Conservation (phyloP, 2,329 filamentous ascomycete species). For the Claviceps spartinae region DNA sequence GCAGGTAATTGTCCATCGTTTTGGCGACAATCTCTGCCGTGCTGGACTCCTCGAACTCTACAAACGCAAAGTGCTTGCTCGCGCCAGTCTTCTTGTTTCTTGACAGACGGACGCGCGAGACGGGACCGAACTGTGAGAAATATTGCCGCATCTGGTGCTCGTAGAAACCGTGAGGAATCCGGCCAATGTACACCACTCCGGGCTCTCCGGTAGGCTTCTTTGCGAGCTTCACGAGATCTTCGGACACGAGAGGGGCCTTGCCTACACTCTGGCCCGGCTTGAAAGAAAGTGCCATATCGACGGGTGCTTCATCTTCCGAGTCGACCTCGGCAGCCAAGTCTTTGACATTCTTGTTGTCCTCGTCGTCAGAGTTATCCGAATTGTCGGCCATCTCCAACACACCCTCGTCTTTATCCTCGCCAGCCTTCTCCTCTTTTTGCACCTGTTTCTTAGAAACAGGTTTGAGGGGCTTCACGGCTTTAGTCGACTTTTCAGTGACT, state of each 20-base stretch:
- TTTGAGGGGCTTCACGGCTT: conserved; percentile 17
- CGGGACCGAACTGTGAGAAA: conserved; percentile 83
- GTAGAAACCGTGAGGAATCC: conserved; percentile 88
- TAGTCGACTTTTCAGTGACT: conserved; percentile 3
- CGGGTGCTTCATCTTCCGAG: conserved; percentile 29
- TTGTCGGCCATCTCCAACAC: conserved; percentile 17
- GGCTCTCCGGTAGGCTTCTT: conserved; percentile 37
- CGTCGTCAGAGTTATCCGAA: conserved; percentile 23
- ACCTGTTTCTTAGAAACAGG: conserved; percentile 17
- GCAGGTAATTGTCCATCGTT: conserved; percentile 95
- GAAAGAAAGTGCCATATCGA: conserved; percentile 23
- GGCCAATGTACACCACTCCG: conserved; percentile 80
- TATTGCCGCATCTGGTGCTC: conserved; percentile 90
- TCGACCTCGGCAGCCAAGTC: conserved; percentile 31
- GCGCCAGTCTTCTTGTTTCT: conserved; percentile 85
- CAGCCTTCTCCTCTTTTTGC: conserved; percentile 8
- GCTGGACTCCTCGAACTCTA: conserved; percentile 71
- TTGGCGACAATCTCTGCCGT: conserved; percentile 81
- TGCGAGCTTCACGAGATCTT: conserved; percentile 30
- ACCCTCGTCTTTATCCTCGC: conserved; percentile 19
- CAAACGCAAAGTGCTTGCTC: conserved; percentile 88
- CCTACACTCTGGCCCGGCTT: conserved; percentile 37
- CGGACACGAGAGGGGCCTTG: conserved; percentile 35
- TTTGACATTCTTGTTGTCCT: conserved; percentile 28
- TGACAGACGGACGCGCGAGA: conserved; percentile 66